Evolutionary conservation across 257 asterid species (phyloP), one percentile per base, ranked within the genome.

Genomic region (Parsonsia alboflavescens): DNA sequence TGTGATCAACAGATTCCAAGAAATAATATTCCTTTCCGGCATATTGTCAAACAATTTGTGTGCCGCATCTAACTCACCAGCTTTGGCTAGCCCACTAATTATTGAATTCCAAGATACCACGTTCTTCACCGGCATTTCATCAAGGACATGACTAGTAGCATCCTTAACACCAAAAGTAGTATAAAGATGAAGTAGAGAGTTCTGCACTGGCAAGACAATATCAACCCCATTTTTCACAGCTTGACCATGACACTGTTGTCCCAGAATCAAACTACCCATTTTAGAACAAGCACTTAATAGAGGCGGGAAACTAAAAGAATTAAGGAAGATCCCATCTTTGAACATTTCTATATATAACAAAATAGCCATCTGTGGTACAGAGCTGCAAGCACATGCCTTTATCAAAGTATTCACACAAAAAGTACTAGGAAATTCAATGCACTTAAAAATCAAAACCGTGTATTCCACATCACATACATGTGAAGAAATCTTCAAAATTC

Each of bases 191-290:
- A 91, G 49, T 77, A 88, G 71, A 52, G 97, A 82, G 77, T 91
- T 91, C 79, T 84, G 87, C 41, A 91, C 89, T 2, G 83, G 85
- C 76, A 91, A 79, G 75, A 88, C 84, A 45, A 22, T 41, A 77
- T 82, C 92, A 67, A 89, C 92, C 41, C 97, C 97, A 58, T 81
- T 75, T 66, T 88, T 91, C 78, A 87, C 66, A 58, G 78, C 86
- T 65, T 88, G 96, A 48, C 91, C 91, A 49, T 91, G 94, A 75
- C 94, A 88, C 86, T 85, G 85, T 72, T 80, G 80, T 16, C 94
- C 97, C 82, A 76, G 71, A 65, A 80, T 79, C 84, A 82, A 76
- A 73, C 82, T 64, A 41, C 85, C 80, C 83, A 61, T 57, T 77
- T 81, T 89, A 49, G 89, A 84, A 76, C 96, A 89, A 56, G 89